Evolutionary conservation across 192 early-diverging fungal genomes (phyloP), one percentile per base, ranked within the genome.

Genomic region (Coemansia sp.): DNA sequence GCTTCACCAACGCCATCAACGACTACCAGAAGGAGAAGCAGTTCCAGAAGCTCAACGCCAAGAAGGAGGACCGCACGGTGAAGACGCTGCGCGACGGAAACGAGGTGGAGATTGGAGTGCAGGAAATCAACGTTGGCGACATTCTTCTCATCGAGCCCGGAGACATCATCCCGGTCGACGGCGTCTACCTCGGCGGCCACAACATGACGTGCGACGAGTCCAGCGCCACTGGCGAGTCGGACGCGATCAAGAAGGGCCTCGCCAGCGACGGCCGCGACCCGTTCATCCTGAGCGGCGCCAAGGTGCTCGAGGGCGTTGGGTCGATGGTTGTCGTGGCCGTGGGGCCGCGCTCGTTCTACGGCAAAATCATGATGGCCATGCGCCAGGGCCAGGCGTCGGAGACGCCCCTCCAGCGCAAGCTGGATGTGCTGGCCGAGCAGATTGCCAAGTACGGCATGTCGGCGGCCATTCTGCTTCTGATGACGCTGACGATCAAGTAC

Each of bases 341-440:
- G 2, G 97, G 97, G 33, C 73, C 83, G 9, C 85, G 94, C 70
- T 96, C 95, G 28, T 89, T 94, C 74, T 87, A 95, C 69, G 97
- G 97, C 18, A 85, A 86, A 45, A 92, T 91, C 13, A 79, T 99
- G 86, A 88, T 96, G 83, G 88, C 93, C 0, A 70, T 98, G 61
- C 88, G 95, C 13, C 94, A 96, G 65, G 64, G 72, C 33, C 90
- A 95, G 66, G 88, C 87, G n/a, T 52, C 48, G 25, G 48, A 52
- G 48, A 99, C 97, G 0, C 97, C 97, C 6, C 81, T 99, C 16
- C 97, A 99, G 78, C 69, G 76, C 55, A 98, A 97, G 69, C 87
- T 99, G 47, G 91, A 92, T 64, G 72, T 66, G 25, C 79, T 99
- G 50, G 96, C 97, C 11, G 92, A 94, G 60, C 77, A 86, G 45